Evolutionary conservation across 2,329 filamentous ascomycete species (phyloP).

Genomic region (Neurospora sp.): DNA sequence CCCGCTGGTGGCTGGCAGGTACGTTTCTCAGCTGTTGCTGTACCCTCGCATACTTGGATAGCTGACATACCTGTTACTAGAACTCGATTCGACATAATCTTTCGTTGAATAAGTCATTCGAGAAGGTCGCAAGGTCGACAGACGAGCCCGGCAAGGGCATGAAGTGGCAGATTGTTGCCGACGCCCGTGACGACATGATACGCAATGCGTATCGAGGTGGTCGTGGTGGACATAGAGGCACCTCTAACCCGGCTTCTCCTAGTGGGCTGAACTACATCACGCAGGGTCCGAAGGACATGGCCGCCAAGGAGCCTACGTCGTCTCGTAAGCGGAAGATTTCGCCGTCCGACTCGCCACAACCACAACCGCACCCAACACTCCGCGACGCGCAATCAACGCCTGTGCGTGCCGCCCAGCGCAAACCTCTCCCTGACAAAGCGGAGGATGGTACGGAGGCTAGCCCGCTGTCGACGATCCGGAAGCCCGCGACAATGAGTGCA

Average conservation of each 20-base stretch:
- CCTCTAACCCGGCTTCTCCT: conserved; percentile 61
- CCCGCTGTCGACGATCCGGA: conserved; percentile 48
- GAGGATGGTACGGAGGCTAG: conserved; percentile 35
- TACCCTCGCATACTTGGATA: neutral
- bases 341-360: conserved; percentile 45
- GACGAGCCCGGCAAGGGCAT: conserved; percentile 97
- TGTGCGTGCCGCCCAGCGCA: conserved; percentile 34
- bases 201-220: conserved; percentile 57
- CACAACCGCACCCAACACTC: conserved; percentile 39
- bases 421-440: conserved; percentile 25
- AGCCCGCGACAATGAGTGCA: conserved; percentile 28
- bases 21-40: conserved; percentile 23
- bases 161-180: conserved; percentile 92
- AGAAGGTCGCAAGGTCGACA: conserved; percentile 83
- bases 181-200: conserved; percentile 78
- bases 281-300: conserved; percentile 47
- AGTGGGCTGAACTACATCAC: conserved; percentile 51
- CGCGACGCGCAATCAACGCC: conserved; percentile 47
- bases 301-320: conserved; percentile 39
- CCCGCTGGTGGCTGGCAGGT: conserved; percentile 78
- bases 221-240: conserved; percentile 54
- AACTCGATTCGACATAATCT: conserved; percentile 97
- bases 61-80: conserved; percentile 30
- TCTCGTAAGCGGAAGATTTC: conserved; percentile 48
- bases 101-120: conserved; percentile 87